Percentiles rank a stretch among this genome's conserved stretches.
These are phyloP conservation scores for Oryza rufipogon DNA, from an alignment of 176 grass and related monocot species.

Conservation along the genomic window DNA sequence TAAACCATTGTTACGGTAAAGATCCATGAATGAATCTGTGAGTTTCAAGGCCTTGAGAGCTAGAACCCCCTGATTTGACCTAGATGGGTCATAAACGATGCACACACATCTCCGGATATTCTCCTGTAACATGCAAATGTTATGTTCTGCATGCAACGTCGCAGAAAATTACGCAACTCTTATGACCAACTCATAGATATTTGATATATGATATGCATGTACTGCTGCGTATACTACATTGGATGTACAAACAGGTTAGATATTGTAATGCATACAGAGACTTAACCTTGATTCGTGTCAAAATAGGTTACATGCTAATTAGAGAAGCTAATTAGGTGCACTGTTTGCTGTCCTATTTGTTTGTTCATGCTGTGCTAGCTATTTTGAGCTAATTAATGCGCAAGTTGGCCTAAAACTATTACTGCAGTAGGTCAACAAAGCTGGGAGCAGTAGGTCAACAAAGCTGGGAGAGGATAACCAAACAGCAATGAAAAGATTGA, in stretches of 20 bases:
- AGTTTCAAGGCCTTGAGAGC: conserved; percentile 98
- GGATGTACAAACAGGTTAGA: background rate
- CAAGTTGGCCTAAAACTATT: background rate
- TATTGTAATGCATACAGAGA: background rate
- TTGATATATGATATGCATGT: background rate
- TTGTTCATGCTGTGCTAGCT: background rate
- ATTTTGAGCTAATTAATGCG: background rate
- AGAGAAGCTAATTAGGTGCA: no score
- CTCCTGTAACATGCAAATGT: conserved; percentile 56
- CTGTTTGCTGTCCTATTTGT: background rate
- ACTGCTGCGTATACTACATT: no score
- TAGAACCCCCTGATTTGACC: conserved; percentile 88
- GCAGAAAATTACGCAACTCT: background rate
- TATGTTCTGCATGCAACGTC: conserved; percentile 13
- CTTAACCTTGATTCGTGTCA: background rate
- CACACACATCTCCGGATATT: conserved; percentile 96
- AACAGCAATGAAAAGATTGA: background rate
- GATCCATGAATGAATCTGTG: conserved; percentile 97
- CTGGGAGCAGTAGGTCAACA: background rate
- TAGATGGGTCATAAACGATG: conserved; percentile 97
- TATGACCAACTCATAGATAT: conserved; percentile 13
- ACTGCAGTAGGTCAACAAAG: background rate
- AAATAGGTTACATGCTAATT: background rate
- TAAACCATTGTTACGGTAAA: conserved; percentile 86
- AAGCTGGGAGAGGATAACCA: background rate